Conservation (phyloP, 306 rosid species). For the Rubus idaeus region DNA sequence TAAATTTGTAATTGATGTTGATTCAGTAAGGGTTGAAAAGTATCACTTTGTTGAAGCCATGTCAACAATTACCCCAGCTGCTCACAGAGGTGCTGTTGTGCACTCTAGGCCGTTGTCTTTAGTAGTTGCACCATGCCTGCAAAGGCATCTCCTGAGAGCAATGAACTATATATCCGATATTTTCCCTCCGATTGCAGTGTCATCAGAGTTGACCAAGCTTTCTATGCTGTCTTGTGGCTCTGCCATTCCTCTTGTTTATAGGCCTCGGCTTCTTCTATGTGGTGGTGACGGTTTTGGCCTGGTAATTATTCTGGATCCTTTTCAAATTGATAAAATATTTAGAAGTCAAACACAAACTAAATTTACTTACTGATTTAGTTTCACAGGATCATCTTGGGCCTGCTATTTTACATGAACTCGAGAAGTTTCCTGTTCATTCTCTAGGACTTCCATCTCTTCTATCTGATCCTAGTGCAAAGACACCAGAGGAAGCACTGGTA, state of each 20-base stretch:
- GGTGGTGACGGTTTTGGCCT: slow-evolving; percentile 95
- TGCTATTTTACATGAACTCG: slow-evolving; percentile 94
- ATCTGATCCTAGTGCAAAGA: slow-evolving; percentile 99
- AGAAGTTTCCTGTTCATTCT: slow-evolving; percentile 95
- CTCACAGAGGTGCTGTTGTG: slow-evolving; percentile 92
- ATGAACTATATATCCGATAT: slow-evolving; percentile 70
- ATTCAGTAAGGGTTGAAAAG: slow-evolving; percentile 85
- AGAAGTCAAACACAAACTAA: slow-evolving; percentile 45
- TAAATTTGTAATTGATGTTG: slow-evolving; percentile 90
- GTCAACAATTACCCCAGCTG: slow-evolving; percentile 98
- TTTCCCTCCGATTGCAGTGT: slow-evolving; percentile 59
- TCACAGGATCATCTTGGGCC: slow-evolving; percentile 99
- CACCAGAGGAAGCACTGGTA: slow-evolving; percentile 94
- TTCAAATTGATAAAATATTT: slow-evolving; percentile 26
- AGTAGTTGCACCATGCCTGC: slow-evolving; percentile 87
- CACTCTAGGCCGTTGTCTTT: slow-evolving; percentile 92
- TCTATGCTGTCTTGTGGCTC: slow-evolving; percentile 90
- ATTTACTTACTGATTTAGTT: slow-evolving; percentile 96
- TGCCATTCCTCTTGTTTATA: slow-evolving; percentile 87
- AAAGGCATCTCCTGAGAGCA: slow-evolving; percentile 64
- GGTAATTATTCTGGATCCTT: slow-evolving; percentile 69
- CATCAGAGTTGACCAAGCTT: slow-evolving; percentile 76
- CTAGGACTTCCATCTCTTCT: slow-evolving; percentile 90
- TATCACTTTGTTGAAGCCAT: slow-evolving; percentile 91
- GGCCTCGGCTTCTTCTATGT: slow-evolving; percentile 89